These are phyloP conservation scores for Thozetella sp. DNA, from an alignment of 495 filamentous ascomycete species.

Conservation along the genomic window DNA sequence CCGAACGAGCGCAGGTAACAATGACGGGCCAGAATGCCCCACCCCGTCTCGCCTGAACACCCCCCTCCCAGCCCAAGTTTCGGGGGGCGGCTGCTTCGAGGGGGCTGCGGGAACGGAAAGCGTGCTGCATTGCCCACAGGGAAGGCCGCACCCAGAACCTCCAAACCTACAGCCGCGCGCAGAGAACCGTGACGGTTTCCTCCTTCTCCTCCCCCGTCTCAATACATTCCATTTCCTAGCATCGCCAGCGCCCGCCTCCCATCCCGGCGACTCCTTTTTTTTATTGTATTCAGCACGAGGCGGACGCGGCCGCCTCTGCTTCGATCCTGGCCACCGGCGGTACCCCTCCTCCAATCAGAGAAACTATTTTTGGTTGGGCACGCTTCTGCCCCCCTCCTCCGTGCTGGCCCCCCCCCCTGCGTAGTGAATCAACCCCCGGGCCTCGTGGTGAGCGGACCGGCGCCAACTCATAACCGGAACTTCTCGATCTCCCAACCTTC, in stretches of 20 bases:
- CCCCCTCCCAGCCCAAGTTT: constrained; percentile 13
- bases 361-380: not conserved
- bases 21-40: not conserved
- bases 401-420: not conserved
- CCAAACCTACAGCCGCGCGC: not conserved
- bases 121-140: constrained; percentile 2
- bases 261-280: not conserved
- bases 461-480: not conserved
- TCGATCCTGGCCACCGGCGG: not conserved
- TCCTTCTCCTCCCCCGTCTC: not conserved
- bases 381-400: not conserved
- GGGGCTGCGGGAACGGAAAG: constrained; percentile 11
- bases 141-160: not conserved
- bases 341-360: not conserved
- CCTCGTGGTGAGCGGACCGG: not conserved
- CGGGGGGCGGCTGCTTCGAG: too few relatives aligned
- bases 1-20: too few relatives aligned
- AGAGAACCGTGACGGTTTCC: not conserved
- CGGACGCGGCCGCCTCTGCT: not conserved
- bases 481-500: not conserved
- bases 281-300: not conserved
- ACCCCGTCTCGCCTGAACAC: constrained; percentile 6
- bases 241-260: not conserved
- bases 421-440: not conserved
- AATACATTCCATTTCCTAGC: not conserved